phyloP scores from a whole-genome alignment of 2,329 filamentous ascomycete species.

The Rosellinia necatrix region DNA sequence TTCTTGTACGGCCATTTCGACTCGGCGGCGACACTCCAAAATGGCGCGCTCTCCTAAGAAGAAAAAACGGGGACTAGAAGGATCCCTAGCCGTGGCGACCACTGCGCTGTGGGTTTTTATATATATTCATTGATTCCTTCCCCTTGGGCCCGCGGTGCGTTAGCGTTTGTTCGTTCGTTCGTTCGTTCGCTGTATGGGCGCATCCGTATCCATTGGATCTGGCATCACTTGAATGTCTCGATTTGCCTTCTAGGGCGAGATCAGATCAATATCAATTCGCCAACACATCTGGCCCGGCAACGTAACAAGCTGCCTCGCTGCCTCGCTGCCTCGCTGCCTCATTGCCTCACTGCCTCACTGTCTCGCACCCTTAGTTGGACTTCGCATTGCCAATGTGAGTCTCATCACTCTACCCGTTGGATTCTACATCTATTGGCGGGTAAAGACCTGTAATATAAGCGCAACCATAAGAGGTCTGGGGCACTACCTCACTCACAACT shows the following conservation, averaged over 20 bases:
- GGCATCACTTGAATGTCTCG: conserved; percentile 5
- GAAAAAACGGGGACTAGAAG: background rate
- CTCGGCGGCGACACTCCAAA: background rate
- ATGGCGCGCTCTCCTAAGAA: conserved; percentile 10
- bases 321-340: no score
- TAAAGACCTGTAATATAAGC: conserved; percentile 9
- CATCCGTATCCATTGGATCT: background rate
- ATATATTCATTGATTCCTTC: background rate
- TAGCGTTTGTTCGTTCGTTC: background rate
- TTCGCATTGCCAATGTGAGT: no score
- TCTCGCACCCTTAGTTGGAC: background rate
- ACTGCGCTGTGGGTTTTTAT: background rate
- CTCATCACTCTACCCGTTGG: background rate
- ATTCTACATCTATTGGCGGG: conserved; percentile 13
- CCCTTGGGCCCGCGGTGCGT: background rate
- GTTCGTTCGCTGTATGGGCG: background rate
- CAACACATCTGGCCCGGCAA: background rate
- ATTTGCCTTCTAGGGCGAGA: background rate
- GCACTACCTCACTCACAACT: background rate
- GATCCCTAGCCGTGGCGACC: background rate
- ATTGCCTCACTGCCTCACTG: no score
- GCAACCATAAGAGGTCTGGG: background rate
- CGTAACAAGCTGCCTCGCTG: conserved; percentile 10
- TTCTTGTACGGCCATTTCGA: conserved; percentile 14
- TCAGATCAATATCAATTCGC: background rate